Base-by-base conservation (phyloP, 176 grass and related monocot species). In the Melocanna baccifera region DNA sequence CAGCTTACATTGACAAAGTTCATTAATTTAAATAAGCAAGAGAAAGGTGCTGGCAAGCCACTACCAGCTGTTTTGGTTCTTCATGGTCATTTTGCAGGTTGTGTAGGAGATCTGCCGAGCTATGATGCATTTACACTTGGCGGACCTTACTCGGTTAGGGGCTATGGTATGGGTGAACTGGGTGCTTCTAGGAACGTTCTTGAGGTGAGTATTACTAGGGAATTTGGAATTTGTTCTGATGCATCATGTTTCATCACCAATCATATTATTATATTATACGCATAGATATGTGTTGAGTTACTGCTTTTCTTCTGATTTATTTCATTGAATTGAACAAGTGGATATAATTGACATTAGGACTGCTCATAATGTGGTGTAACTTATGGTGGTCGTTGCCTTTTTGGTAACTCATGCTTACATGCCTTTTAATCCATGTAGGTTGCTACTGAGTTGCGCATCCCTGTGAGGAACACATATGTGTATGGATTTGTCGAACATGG, bases 71-170 rank as follows among this genome's bases (percentile, higher is more conserved):
- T 99, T 80, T 88, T 99, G 69, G 96, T 99, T 77, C 75, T 99
- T 73, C 96, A 99, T 83, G 88, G 93, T 14, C 96, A 99, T 89
- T 99, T 92, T 67, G 93, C 93, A 23, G 96, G 96, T 12, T 99
- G 91, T 81, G 93, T 96, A 19, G 96, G 93, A 72, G 96, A 99
- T 81, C 67, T 99, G 57, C 96, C 93, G 47, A 99, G 89, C 81
- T 99, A 99, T 83, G 96, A 99, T 82, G 91, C 93, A 25, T 99
- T 94, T 81, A 88, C 93, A 50, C 96, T 99, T 58, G 96, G 96
- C 55, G 96, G 96, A 0, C 96, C 96, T 78, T 96, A 99, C 75
- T 96, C 96, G 7, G 91, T 99, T 52, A 92, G 96, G 78, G 96
- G 93, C 63, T 99, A 94, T 69, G 91, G 86, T 59, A 99, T 92